Base-by-base conservation (phyloP, 306 rosid genomes). In the Morella rubra region DNA sequence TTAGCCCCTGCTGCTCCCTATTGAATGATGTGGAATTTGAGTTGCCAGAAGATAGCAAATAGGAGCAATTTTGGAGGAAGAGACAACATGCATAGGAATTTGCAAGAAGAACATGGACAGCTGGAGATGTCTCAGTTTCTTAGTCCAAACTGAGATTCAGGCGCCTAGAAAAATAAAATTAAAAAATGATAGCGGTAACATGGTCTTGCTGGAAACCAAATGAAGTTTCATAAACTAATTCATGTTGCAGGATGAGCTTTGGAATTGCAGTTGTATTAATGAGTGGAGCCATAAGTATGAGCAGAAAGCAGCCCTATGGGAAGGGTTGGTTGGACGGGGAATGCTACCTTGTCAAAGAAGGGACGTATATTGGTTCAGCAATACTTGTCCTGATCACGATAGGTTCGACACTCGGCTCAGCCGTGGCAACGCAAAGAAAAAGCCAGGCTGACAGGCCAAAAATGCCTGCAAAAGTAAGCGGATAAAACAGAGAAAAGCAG, bases 271-370 rank as follows among this genome's bases (percentile, higher is more conserved):
- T 79, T 15, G 59, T 80, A 32, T 51, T 94, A 71, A 64, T 94
- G 79, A 72, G 89, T 27, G 59, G 77, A 50, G 92, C 88, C 8
- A 84, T 89, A 71, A 94, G 98, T 78, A 94, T 94, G 97, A 94
- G 82, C 84, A 85, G 75, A 69, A 80, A 19, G 53, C 98, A 94
- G 52, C 27, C 80, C 7, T 94, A 92, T 83, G 92, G 95, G 20
- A 70, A 50, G 74, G 98, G 96, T 51, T 94, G 98, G 98, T 75
- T 94, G 66, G 78, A 87, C 55, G 93, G 96, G n/a, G 91, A 94
- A 54, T 94, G 98, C 80, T 94, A 92, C 80, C 41, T 90, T 0
- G 97, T 92, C 52, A 94, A 77, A 73, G 62, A 70, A 10, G 96
- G 95, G 20, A 75, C 81, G 11, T 94, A 78, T 19, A 76, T 76